Evolutionary conservation across 2,329 filamentous ascomycete species (phyloP), one percentile per base, ranked within the genome.

Genomic region (Rhytidhysteron rufulum): DNA sequence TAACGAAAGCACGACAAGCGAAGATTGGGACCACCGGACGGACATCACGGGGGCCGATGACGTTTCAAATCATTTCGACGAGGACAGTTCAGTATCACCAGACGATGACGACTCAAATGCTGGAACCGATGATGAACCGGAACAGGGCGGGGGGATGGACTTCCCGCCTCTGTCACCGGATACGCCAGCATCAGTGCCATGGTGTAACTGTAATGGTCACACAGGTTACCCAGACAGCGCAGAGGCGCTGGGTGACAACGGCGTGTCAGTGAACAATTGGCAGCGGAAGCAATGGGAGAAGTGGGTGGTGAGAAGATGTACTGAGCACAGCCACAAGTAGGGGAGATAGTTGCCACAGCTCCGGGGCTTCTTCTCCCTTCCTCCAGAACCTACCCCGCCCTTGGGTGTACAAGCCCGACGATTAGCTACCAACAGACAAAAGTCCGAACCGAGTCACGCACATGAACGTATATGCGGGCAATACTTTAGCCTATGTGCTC

Each of bases 211-310:
- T 55, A 63, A 62, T 42, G 62, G 55, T 5, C 50, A 47, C 18
- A 50, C 49, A 9, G 36, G 57, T 22, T 63, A 62, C 55, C 53
- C 66, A 38, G 63, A 68, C 33, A 66, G 58, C 39, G 60, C 66
- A 6, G 71, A 74, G 19, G 64, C 68, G 17, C 55, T 78, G 5
- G 67, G 63, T 13, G 75, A 78, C 48, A 67, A 77, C 47, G 74
- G 74, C 1, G 43, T 62, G 3, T 57, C 55, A 29, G 72, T 77
- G 4, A 67, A 63, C n/a, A 68, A 70, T 45, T 51, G 58, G 25
- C 72, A 77, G 49, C 67, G 76, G 37, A 77, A 77, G 49, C 63
- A 69, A 39, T 79, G 75, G 75, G 74, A 79, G 55, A 70, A 69
- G 48, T 79, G 75, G 75, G 72, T 74, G 10, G 53, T 77, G 10